phyloP scores from a whole-genome alignment of 768 basidiomycete species.

The Suillus luteus region DNA sequence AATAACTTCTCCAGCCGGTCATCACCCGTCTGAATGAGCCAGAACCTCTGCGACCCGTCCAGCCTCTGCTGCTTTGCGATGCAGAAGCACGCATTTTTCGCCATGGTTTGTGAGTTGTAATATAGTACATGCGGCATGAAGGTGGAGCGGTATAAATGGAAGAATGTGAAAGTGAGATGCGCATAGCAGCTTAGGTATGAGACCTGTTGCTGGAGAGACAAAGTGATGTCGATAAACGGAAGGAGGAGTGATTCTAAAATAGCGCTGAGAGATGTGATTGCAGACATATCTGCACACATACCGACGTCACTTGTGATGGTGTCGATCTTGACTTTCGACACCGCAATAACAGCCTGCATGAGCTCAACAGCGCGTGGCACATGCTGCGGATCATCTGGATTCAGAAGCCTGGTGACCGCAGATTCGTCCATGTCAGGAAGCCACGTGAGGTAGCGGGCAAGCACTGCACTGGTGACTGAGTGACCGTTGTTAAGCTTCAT shows the following conservation, averaged over 20 bases:
- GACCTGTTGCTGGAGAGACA: slow-evolving; percentile 32
- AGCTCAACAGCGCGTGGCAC: slow-evolving; percentile 34
- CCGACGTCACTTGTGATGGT: background rate
- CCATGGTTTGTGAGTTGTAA: slow-evolving; percentile 32
- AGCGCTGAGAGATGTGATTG: slow-evolving; percentile 10
- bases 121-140: slow-evolving; percentile 36
- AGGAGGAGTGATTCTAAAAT: slow-evolving; percentile 20
- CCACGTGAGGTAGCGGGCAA: background rate
- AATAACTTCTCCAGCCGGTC: slow-evolving; percentile 35
- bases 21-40: slow-evolving; percentile 29
- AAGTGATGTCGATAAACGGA: slow-evolving; percentile 25
- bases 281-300: background rate
- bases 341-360: slow-evolving; percentile 14
- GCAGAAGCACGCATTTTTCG: slow-evolving; percentile 23
- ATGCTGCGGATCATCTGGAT: slow-evolving; percentile 34
- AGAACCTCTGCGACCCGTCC: slow-evolving; percentile 14
- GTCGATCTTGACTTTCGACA: background rate
- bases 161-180: slow-evolving; percentile 28
- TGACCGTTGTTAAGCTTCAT: background rate
- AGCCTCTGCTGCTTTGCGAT: slow-evolving; percentile 21
- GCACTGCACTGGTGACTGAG: background rate
- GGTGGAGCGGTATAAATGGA: slow-evolving; percentile 16
- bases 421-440: background rate
- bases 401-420: slow-evolving; percentile 17
- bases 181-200: slow-evolving; percentile 25